Percentiles rank a stretch among this genome's conserved stretches.
These are phyloP conservation scores for Sutorius australiensis DNA, from an alignment of 768 basidiomycete genomes.

Conservation along the genomic window DNA sequence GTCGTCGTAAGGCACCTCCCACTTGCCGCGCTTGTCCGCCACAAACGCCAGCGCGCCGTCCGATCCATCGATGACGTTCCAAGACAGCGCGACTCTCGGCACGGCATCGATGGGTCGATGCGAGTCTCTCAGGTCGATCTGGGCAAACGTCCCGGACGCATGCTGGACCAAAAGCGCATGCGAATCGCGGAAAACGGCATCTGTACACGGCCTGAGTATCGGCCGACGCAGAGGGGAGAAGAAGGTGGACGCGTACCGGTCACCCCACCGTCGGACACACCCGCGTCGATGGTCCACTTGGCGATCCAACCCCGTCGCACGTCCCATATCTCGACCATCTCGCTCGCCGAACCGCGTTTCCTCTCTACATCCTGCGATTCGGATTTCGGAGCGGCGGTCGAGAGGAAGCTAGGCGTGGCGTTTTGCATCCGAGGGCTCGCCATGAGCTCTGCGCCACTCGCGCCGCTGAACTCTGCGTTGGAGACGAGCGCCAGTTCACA, in stretches of 20 bases:
- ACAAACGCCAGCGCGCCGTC: slow-evolving; percentile 65
- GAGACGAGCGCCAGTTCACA: slow-evolving; percentile 75
- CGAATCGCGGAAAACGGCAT: slow-evolving; percentile 64
- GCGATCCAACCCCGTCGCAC: slow-evolving; percentile 75
- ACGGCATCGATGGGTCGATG: slow-evolving; percentile 65
- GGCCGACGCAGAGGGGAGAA: background rate
- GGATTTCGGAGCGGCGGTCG: background rate
- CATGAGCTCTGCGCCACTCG: slow-evolving; percentile 21
- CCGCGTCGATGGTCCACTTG: slow-evolving; percentile 73
- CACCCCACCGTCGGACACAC: slow-evolving; percentile 64
- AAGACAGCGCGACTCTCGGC: slow-evolving; percentile 58
- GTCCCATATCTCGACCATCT: slow-evolving; percentile 84
- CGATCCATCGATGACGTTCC: slow-evolving; percentile 44
- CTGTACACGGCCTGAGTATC: slow-evolving; percentile 33
- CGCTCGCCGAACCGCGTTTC: slow-evolving; percentile 33
- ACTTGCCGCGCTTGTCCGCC: slow-evolving; percentile 44
- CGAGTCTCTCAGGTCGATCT: slow-evolving; percentile 67
- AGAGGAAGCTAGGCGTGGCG: slow-evolving; percentile 19
- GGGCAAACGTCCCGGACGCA: slow-evolving; percentile 72
- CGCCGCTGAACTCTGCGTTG: slow-evolving; percentile 50
- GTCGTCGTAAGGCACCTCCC: slow-evolving; percentile 81
- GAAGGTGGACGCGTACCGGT: slow-evolving; percentile 49
- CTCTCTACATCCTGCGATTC: slow-evolving; percentile 18
- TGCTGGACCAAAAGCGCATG: slow-evolving; percentile 74
- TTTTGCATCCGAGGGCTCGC: slow-evolving; percentile 29